phyloP scores from a whole-genome alignment of 129 eudicot genomes.

The Pittosporum tobira region DNA sequence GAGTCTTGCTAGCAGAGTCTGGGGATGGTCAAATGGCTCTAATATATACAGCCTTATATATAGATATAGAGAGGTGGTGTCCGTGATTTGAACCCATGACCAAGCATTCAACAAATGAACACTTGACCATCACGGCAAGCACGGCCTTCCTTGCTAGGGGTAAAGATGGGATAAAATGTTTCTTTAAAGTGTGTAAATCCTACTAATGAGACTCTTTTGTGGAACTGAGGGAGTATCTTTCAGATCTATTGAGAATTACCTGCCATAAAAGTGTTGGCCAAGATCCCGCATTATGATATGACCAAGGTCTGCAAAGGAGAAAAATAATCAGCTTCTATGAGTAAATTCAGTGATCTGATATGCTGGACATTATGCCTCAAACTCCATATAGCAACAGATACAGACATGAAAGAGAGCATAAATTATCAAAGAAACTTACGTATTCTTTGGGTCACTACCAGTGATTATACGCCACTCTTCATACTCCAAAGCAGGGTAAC shows the following conservation, averaged over 20 bases:
- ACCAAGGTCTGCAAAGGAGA: conserved; percentile 77
- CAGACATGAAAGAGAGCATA: neutral
- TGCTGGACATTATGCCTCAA: neutral
- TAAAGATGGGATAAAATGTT: too few species aligned
- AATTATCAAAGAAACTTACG: conserved; percentile 42
- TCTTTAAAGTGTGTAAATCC: too few species aligned
- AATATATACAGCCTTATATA: too few species aligned
- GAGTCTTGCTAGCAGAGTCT: too few species aligned
- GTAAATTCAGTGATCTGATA: neutral
- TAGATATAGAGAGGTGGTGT: too few species aligned
- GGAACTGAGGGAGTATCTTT: too few species aligned
- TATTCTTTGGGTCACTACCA: conserved; percentile 94
- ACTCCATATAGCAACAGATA: neutral
- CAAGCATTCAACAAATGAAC: too few species aligned
- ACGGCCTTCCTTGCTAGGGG: too few species aligned
- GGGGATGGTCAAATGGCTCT: too few species aligned
- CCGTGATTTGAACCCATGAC: too few species aligned
- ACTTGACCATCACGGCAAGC: too few species aligned
- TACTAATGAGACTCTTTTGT: too few species aligned
- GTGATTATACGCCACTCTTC: conserved; percentile 99
- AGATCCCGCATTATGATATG: conserved; percentile 98
- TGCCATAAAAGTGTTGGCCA: conserved; percentile 99
- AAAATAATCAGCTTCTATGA: neutral
- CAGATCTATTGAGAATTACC: conserved; percentile 29
- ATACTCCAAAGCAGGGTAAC: conserved; percentile 86